A percentile compares a stretch with the other conserved stretches of the same genome.
phyloP scores from a whole-genome alignment of 2,329 filamentous ascomycete species.

The Penicillium sp. region DNA sequence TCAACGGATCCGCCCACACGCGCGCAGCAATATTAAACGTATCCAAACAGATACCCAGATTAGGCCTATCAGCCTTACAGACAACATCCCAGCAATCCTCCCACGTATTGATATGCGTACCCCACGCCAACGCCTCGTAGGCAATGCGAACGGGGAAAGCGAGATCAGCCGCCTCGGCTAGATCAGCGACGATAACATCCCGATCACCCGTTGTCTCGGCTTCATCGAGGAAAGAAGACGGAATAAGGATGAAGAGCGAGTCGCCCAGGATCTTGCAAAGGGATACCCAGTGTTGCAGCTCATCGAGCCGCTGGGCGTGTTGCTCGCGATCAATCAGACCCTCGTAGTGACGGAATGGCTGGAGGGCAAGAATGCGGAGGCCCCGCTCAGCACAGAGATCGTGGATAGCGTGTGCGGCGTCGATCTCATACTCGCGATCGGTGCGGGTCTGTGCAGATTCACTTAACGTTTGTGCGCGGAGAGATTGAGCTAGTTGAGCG shows the following conservation, averaged over 20 bases:
- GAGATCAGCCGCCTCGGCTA: conserved; percentile 21
- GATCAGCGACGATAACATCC: conserved; percentile 18
- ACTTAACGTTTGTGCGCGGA: conserved; percentile 32
- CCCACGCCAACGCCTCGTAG: conserved; percentile 72
- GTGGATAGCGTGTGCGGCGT: conserved; percentile 55
- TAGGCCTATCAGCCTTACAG: conserved; percentile 61
- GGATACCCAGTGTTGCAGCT: conserved; percentile 22
- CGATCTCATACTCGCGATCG: conserved; percentile 58
- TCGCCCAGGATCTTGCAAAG: conserved; percentile 21
- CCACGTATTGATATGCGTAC: conserved; percentile 69
- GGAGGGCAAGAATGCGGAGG: conserved; percentile 64
- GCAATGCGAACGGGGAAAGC: conserved; percentile 46
- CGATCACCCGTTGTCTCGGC: conserved; percentile 20
- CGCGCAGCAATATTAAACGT: conserved; percentile 74
- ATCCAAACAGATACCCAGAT: conserved; percentile 75
- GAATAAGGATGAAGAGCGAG: conserved; percentile 23
- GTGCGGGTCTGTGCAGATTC: conserved; percentile 3
- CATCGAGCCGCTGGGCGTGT: conserved; percentile 19
- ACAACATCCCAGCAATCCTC: conserved; percentile 70
- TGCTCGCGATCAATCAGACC: conserved; percentile 40
- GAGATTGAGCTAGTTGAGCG: conserved; percentile 56
- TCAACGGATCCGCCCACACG: conserved; percentile 67
- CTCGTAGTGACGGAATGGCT: conserved; percentile 72
- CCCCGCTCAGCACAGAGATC: conserved; percentile 52
- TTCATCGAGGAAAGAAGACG: conserved; percentile 22